phyloP scores from a whole-genome alignment of 495 filamentous ascomycete genomes.

The Aspergillus sclerotioniger region DNA sequence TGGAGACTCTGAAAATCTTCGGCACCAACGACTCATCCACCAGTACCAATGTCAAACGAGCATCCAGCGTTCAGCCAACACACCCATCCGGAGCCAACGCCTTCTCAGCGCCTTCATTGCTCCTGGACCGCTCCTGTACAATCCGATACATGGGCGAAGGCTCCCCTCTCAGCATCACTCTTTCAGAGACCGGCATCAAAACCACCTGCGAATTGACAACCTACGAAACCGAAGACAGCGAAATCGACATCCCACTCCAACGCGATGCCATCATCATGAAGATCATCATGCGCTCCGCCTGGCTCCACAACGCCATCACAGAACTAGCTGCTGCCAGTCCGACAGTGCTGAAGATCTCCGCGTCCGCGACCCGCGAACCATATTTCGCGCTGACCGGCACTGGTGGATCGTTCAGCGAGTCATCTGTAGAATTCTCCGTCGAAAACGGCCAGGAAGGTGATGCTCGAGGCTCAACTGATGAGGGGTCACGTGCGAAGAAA shows the following conservation, averaged over 20 bases:
- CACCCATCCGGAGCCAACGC: slow-evolving; percentile 51
- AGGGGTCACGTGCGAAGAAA: slow-evolving; percentile 45
- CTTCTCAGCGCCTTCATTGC: slow-evolving; percentile 73
- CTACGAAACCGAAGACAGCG: slow-evolving; percentile 66
- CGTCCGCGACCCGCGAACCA: slow-evolving; percentile 58
- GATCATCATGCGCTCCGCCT: slow-evolving; percentile 86
- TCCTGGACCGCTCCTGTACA: slow-evolving; percentile 77
- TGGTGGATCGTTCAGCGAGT: slow-evolving; percentile 73
- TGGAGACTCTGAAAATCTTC: slow-evolving; percentile 95
- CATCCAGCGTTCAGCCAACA: slow-evolving; percentile 49
- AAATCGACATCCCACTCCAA: slow-evolving; percentile 77
- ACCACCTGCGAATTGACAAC: slow-evolving; percentile 93
- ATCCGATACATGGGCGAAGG: slow-evolving; percentile 72
- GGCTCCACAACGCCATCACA: slow-evolving; percentile 78
- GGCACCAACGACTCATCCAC: slow-evolving; percentile 69
- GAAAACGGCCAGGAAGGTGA: slow-evolving; percentile 48
- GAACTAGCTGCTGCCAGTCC: slow-evolving; percentile 77
- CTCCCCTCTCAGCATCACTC: slow-evolving; percentile 71
- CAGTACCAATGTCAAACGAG: slow-evolving; percentile 42
- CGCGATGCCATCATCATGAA: slow-evolving; percentile 79
- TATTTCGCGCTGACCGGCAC: slow-evolving; percentile 71
- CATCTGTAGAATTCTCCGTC: slow-evolving; percentile 78
- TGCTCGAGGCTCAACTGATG: slow-evolving; percentile 32
- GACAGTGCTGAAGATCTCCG: slow-evolving; percentile 58
- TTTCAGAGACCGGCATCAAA: slow-evolving; percentile 81